phyloP scores from a whole-genome alignment of 352 stramenopile genomes.

The Phytophthora chlamydospora region DNA sequence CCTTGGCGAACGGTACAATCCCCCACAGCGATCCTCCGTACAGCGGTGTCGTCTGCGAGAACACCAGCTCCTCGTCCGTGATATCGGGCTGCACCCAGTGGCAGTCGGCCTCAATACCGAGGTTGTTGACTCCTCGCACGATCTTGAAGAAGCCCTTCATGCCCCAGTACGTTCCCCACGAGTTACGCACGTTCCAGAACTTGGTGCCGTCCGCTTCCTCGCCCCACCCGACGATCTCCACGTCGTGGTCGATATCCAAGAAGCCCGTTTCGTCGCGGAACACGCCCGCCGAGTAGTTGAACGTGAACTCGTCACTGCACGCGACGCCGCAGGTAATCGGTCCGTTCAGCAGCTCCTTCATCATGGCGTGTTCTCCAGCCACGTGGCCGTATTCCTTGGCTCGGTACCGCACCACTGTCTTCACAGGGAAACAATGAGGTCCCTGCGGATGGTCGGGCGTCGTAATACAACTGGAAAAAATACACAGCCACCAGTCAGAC shows the following conservation, averaged over 20 bases:
- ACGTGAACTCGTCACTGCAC: slow-evolving; percentile 83
- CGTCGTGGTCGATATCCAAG: slow-evolving; percentile 87
- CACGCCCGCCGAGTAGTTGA: slow-evolving; percentile 94
- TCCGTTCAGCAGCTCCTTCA: slow-evolving; percentile 81
- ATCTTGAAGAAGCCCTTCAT: slow-evolving; percentile 98
- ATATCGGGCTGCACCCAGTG: slow-evolving; percentile 88
- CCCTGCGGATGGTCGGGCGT: slow-evolving; percentile 51
- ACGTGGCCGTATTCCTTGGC: slow-evolving; percentile 78
- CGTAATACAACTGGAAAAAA: slow-evolving; percentile 87
- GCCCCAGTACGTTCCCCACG: slow-evolving; percentile 94
- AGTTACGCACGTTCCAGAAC: slow-evolving; percentile 98
- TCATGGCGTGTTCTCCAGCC: slow-evolving; percentile 76
- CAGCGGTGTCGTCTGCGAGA: slow-evolving; percentile 54
- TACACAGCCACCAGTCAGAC: slow-evolving; percentile 16
- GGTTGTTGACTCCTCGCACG: slow-evolving; percentile 91
- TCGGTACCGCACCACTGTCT: slow-evolving; percentile 82
- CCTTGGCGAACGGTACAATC: slow-evolving; percentile 60
- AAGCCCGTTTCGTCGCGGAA: slow-evolving; percentile 90
- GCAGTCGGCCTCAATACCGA: slow-evolving; percentile 92
- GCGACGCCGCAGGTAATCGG: slow-evolving; percentile 95
- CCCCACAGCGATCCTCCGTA: slow-evolving; percentile 68
- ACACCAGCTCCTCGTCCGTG: slow-evolving; percentile 78
- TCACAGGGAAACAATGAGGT: slow-evolving; percentile 76
- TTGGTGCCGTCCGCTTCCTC: slow-evolving; percentile 83
- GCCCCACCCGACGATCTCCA: slow-evolving; percentile 93